Evolutionary conservation across 2,329 filamentous ascomycete species (phyloP).

Genomic region (Neocatenulostroma microsporum): DNA sequence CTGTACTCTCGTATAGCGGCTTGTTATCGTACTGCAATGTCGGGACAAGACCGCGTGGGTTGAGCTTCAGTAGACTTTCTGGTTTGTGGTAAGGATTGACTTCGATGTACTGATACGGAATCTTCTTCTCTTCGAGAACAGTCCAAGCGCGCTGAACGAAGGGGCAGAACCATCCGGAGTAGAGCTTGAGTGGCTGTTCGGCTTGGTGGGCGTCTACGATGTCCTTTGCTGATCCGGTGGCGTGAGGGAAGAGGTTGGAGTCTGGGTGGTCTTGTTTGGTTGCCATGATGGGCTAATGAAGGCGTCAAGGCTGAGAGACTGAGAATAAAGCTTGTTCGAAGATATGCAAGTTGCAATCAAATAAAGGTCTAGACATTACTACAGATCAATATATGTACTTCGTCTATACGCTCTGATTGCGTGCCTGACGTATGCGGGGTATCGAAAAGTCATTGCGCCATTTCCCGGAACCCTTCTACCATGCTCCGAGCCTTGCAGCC

Average conservation of each 20-base stretch:
- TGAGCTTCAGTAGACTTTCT: constrained; percentile 58
- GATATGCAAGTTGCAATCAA: too few species aligned
- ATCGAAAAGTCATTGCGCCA: not conserved
- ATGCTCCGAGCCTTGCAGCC: too few species aligned
- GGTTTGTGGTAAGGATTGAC: constrained; percentile 64
- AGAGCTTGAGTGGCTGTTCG: constrained; percentile 27
- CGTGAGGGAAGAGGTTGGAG: constrained; percentile 37
- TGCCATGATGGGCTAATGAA: constrained; percentile 4
- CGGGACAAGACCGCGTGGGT: constrained; percentile 68
- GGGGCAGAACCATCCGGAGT: constrained; percentile 41
- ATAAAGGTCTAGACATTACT: too few species aligned
- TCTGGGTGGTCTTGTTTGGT: constrained; percentile 29
- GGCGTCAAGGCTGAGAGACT: too few species aligned
- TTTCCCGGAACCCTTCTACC: not conserved
- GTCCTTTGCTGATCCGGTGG: constrained; percentile 37
- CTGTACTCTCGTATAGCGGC: constrained; percentile 63
- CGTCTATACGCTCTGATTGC: too few species aligned
- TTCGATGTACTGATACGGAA: constrained; percentile 61
- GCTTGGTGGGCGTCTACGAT: constrained; percentile 27
- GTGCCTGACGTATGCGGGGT: constrained; percentile 7
- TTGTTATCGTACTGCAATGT: constrained; percentile 52
- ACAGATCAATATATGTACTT: too few species aligned
- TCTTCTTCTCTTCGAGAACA: constrained; percentile 62
- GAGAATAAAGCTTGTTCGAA: too few species aligned
- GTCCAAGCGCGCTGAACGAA: constrained; percentile 65